These are phyloP conservation scores for Mycena filopes DNA, from an alignment of 768 basidiomycete species.

Conservation along the genomic window DNA sequence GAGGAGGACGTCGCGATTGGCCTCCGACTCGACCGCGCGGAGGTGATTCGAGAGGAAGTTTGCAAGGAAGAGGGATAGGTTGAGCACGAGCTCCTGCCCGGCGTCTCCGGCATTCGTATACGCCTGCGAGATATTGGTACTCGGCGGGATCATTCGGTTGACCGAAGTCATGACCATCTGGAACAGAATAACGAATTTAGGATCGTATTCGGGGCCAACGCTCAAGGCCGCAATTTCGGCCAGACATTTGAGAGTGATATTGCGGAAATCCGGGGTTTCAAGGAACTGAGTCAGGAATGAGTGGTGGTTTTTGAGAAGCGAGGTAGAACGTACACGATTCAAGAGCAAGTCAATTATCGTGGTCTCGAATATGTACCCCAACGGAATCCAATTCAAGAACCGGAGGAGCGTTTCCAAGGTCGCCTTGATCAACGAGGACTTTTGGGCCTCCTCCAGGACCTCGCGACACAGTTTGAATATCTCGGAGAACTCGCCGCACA, in stretches of 20 bases:
- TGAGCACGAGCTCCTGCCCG: conserved; percentile 96
- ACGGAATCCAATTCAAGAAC: conserved; percentile 99
- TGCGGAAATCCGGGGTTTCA: conserved; percentile 96
- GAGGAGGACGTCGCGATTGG: conserved; percentile 90
- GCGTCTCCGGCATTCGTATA: conserved; percentile 90
- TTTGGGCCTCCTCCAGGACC: conserved; percentile 96
- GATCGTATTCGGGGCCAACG: conserved; percentile 96
- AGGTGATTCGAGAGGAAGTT: conserved; percentile 96
- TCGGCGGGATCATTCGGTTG: conserved; percentile 96
- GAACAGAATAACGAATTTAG: conserved; percentile 97
- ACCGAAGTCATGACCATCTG: conserved; percentile 98
- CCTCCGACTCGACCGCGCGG: conserved; percentile 91
- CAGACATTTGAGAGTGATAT: conserved; percentile 95
- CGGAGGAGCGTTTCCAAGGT: conserved; percentile 94
- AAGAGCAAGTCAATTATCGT: conserved; percentile 95
- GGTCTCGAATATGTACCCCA: conserved; percentile 99
- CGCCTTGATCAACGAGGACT: conserved; percentile 91
- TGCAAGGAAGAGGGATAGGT: conserved; percentile 95
- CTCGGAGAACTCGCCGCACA: conserved; percentile 97
- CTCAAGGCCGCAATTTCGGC: conserved; percentile 96
- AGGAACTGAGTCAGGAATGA: conserved; percentile 75
- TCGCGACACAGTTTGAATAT: conserved; percentile 98
- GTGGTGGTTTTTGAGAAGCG: conserved; percentile 23
- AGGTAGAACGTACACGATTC: conserved; percentile 73
- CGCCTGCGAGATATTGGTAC: conserved; percentile 93